Base-by-base conservation (phyloP, 306 rosid species). In the Sicyos baderoa region DNA sequence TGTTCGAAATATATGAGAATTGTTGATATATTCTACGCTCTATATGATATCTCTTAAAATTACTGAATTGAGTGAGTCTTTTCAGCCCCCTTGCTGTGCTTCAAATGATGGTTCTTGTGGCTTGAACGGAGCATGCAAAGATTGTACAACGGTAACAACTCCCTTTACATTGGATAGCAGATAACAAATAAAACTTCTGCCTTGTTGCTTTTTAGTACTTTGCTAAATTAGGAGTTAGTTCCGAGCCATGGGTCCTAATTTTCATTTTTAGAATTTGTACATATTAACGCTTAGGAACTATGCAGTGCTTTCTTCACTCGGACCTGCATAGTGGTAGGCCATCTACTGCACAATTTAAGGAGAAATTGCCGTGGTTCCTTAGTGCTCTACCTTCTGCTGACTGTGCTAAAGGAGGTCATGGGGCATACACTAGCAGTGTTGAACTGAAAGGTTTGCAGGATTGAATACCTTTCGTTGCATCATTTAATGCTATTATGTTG, bases 321-420 rank as follows among this genome's bases (percentile, higher is more conserved):
- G 96, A 90, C 75, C 86, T 93, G 72, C 82, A 17, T 7, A 78
- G 74, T 59, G 94, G 84, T 48, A 89, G 96, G 27, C 97, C 99
- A 23, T 88, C 99, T 75, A 90, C 96, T 1, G 9, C 72, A 62
- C 97, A 93, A 70, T 93, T 93, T 76, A 81, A 72, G 82, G 97
- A 88, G 74, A 93, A 93, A 82, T 81, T 93, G 66, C 97, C 99
- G 10, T 93, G 99, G 99, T 90, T 93, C 78, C 94, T 93, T 35
- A 74, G 78, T 80, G 89, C 99, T 82, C 82, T 93, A 29, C 99
- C 99, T 57, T 93, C 97, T 78, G 91, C 96, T 57, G 99, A 89
- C 66, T 93, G 99, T 86, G 97, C 99, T 61, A 93, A 93, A 85
- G 99, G 99, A 69, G 99, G 99, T 82, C 99, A 90, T 54, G 99